These are phyloP conservation scores for Pinus tabuliformis DNA, from an alignment of 75 land plant genomes.

Conservation along the genomic window DNA sequence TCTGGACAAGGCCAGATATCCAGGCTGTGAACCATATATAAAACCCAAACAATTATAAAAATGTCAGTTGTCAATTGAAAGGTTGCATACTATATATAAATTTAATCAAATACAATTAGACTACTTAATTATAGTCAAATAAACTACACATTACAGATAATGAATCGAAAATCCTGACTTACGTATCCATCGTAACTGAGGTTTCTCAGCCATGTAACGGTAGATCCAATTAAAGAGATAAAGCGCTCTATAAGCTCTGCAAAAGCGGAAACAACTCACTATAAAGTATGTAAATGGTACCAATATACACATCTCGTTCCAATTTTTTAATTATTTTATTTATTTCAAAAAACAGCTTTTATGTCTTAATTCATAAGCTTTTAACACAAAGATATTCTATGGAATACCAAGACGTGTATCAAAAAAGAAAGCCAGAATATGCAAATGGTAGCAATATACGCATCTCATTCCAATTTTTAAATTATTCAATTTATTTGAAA, in stretches of 20 bases:
- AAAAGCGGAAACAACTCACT: background rate
- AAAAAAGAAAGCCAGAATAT: background rate
- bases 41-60: background rate
- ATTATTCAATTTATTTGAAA: too few species aligned
- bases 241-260: constrained; percentile 73
- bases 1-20: constrained; percentile 78
- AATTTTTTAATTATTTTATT: too few species aligned
- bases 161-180: constrained; percentile 14
- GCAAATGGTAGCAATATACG: too few species aligned
- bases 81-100: background rate
- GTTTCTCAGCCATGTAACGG: constrained; percentile 73
- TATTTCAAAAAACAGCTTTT: background rate
- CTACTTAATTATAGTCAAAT: background rate
- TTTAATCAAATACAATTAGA: background rate
- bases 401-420: background rate
- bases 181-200: constrained; percentile 81
- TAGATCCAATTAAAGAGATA: constrained; percentile 84
- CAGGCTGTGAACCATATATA: constrained; percentile 56
- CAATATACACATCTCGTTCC: too few species aligned
- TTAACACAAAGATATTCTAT: background rate
- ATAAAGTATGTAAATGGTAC: background rate
- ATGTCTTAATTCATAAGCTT: background rate
- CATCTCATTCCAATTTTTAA: too few species aligned
- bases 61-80: background rate
- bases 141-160: background rate